A percentile compares a stretch with the other conserved stretches of the same genome.
phyloP scores from a whole-genome alignment of 148 eudicot species.

The Silene latifolia region DNA sequence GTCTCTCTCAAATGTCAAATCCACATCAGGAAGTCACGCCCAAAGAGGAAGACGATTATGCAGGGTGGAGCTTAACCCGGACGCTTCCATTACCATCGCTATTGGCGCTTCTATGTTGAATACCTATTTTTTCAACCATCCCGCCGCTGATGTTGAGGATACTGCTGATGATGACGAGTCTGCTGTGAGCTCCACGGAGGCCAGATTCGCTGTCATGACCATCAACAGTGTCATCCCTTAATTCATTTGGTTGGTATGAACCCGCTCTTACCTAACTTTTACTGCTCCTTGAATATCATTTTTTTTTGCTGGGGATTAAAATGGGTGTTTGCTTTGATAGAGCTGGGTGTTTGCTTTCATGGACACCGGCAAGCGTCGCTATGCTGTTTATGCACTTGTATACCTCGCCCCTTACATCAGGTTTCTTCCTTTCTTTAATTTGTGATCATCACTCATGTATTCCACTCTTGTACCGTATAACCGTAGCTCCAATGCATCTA shows the following conservation, averaged over 20 bases:
- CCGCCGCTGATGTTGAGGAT: conserved; percentile 29
- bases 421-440: conserved; percentile 22
- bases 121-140: conserved; percentile 56
- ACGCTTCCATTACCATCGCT: conserved; percentile 69
- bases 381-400: conserved; percentile 77
- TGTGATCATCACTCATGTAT: no score
- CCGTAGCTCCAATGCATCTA: background rate
- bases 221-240: conserved; percentile 86
- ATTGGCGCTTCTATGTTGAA: conserved; percentile 73
- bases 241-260: conserved; percentile 93
- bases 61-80: conserved; percentile 59
- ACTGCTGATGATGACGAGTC: conserved; percentile 38
- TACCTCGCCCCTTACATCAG: conserved; percentile 92
- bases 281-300: background rate
- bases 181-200: conserved; percentile 54
- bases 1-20: conserved; percentile 7
- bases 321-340: conserved; percentile 28
- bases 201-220: conserved; percentile 79
- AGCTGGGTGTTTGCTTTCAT: conserved; percentile 93
- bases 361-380: conserved; percentile 79
- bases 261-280: background rate
- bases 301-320: background rate
- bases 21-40: background rate
- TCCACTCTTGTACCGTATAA: no score
- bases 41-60: conserved; percentile 34